Evolutionary conservation across 2,329 filamentous ascomycete genomes (phyloP), one percentile per base, ranked within the genome.

Genomic region (Diaporthe humulicola): DNA sequence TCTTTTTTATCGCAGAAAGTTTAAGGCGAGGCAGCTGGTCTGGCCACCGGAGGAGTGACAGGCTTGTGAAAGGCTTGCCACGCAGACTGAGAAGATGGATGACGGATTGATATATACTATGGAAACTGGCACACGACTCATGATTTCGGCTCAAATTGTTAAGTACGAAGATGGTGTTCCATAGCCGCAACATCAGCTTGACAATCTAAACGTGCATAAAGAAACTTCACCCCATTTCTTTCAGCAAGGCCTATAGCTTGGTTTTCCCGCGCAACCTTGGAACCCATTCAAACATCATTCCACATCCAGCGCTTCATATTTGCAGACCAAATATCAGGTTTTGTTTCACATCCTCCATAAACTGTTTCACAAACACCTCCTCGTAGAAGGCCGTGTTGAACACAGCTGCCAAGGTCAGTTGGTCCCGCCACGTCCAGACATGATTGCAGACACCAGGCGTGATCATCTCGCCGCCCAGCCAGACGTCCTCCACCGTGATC

Each of bases 31-130:
- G 22, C 33, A 12, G 19, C 4, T 69, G 45, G 64, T 28, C 19
- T 69, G 17, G 48, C 4, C n/a, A 36, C 33, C 48, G 64, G 30
- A 54, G 48, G 48, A 30, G n/a, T 5, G 14, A 56, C 2, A 14
- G n/a, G 64, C 22, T 25, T 28, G 19, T 15, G 22, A 22, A 40
- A 19, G 64, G 22, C 5, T 42, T 69, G 36, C 64, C 64, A 12
- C 45, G 33, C 33, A 69, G 64, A 12, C 22, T 69, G 64, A 40
- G 28, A 42, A 69, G 64, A 28, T 69, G 64, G 64, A 69, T 69
- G 30, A 33, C 3, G 22, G 22, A 22, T n/a, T 66, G 42, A 48
- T 19, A 54, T 9, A 2, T 8, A 48, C 22, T 22, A 4, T 48
- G 45, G 45, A 48, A 7, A 22, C 22, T 22, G 6, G 7, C 45